These are phyloP conservation scores for Luffa acutangula DNA, from an alignment of 306 rosid genomes.

Conservation along the genomic window DNA sequence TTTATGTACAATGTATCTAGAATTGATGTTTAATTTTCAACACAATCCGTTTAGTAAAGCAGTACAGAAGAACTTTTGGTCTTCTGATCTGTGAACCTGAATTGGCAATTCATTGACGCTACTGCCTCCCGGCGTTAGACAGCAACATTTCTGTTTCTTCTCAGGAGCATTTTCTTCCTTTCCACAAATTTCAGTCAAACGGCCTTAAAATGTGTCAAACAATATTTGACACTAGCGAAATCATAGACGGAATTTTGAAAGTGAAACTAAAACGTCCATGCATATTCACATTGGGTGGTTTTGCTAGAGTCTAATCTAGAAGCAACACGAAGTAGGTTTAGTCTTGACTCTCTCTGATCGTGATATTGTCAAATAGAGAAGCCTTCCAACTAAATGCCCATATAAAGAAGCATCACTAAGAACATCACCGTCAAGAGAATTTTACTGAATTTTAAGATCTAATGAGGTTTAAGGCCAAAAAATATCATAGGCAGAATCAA, in stretches of 20 bases:
- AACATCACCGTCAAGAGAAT: not conserved
- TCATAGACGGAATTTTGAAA: not conserved
- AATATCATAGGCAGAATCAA: not conserved
- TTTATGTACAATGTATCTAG: too few relatives aligned
- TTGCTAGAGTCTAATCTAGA: not conserved
- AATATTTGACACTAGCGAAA: not conserved
- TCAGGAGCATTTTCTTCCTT: not conserved
- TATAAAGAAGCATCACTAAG: not conserved
- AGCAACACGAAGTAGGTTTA: not conserved
- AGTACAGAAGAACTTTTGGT: not conserved
- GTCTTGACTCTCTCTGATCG: not conserved
- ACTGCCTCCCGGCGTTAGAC: not conserved
- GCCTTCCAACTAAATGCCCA: not conserved
- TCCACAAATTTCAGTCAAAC: not conserved
- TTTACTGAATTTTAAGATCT: not conserved
- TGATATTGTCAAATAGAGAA: not conserved
- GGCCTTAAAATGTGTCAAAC: not conserved
- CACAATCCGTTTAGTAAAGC: not conserved
- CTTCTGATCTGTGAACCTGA: not conserved
- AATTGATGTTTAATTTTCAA: too few relatives aligned
- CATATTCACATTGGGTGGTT: not conserved
- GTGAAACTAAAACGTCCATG: not conserved
- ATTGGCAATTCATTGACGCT: not conserved
- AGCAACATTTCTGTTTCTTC: not conserved
- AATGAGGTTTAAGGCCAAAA: not conserved